Base-by-base conservation (phyloP, 768 basidiomycete species). In the Mycena leptocephala region DNA sequence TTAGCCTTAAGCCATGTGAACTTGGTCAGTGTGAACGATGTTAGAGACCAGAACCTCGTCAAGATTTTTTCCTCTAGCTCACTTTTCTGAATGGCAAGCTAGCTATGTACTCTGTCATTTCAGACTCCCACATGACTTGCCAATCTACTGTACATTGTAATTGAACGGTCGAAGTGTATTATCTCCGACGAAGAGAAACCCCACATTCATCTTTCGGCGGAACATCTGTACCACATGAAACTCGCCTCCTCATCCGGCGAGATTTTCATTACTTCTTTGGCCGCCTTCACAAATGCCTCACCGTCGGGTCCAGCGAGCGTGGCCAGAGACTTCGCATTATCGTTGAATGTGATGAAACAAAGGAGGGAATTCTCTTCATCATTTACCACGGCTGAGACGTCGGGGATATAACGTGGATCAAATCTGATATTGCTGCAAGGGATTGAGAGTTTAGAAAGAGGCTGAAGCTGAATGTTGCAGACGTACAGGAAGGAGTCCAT, bases 161-260 rank as follows among this genome's bases (percentile, higher is more conserved):
- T n/a, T n/a, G n/a, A n/a, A n/a, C n/a, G n/a, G n/a, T n/a, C n/a
- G n/a, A n/a, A n/a, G n/a, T n/a, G n/a, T n/a, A n/a, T n/a, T n/a
- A n/a, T n/a, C n/a, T n/a, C n/a, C n/a, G n/a, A n/a, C n/a, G n/a
- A n/a, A n/a, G n/a, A n/a, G n/a, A n/a, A n/a, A n/a, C n/a, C n/a
- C n/a, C n/a, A n/a, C n/a, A n/a, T n/a, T n/a, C n/a, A n/a, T n/a
- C n/a, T n/a, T n/a, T n/a, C n/a, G n/a, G n/a, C n/a, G n/a, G 61
- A 63, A n/a, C 64, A 66, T 33, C 66, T n/a, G 39, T 67, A 67
- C 66, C 66, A 67, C 66, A 67, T 67, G 20, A 67, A 67, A 55
- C 11, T 67, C 24, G 22, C 48, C 33, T 67, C 66, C 33, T 67
- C 66, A 33, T 56, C 4, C 24, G 48, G n/a, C 22, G 26, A 33